Base-by-base conservation (phyloP, 2,329 filamentous ascomycete genomes). In the Aquanectria penicillioides region DNA sequence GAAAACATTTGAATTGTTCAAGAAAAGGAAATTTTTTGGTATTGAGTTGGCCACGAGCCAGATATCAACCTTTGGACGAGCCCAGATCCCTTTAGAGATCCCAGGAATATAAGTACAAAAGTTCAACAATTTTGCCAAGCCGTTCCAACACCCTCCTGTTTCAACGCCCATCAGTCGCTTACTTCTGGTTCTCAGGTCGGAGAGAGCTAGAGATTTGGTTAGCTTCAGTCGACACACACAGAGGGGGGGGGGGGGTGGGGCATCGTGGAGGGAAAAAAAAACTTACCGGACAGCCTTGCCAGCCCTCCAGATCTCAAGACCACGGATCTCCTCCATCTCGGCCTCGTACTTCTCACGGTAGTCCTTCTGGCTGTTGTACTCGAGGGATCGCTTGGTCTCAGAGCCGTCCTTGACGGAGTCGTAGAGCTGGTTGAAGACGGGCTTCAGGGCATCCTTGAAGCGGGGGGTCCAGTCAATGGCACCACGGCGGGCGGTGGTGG, bases 391-490 rank as follows among this genome's bases (percentile, higher is more conserved):
- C 89, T 95, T 85, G 75, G 95, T 99, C 90, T 99, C 95, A 75
- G 87, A 89, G 76, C 95, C 95, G 73, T 93, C 88, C 80, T 88
- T 88, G 76, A 99, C 95, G 65, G 91, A 89, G 81, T 96, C 90
- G 85, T 99, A 99, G 62, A 99, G 90, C 75, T 92, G 86, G 84
- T 97, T 94, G 88, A 99, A 99, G 77, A 99, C 91, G 75, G 95
- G 95, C 91, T 98, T 98, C 77, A 99, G 88, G 77, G 91, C 93
- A 71, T 94, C 91, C 91, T 97, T 97, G 93, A 99, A 99, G 78
- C 86, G 87, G 80, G 90, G 89, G 78, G 90, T 94, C 95, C 95
- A 99, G 88, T 99, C 95, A 78, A 99, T 97, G 82, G 95, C 95
- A 81, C 95, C 95, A 77, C 95, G 94, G 76, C 95, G 93, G 76